phyloP scores from a whole-genome alignment of 1,284 basidiomycete species.

The Nidula niveotomentosa region DNA sequence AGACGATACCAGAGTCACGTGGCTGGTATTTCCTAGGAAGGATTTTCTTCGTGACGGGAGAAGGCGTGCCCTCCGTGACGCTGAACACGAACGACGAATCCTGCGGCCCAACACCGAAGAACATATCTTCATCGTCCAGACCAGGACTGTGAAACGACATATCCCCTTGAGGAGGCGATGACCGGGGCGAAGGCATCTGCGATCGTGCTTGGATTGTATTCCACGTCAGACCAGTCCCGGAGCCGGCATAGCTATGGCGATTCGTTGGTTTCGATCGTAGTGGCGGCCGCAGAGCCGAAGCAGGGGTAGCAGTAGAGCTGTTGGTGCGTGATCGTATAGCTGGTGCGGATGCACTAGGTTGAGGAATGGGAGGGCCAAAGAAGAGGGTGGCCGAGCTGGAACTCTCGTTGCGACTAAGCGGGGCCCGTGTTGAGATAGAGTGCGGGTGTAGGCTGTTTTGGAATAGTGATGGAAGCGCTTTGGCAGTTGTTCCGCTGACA shows the following conservation, averaged over 20 bases:
- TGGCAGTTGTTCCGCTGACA: conserved; percentile 27
- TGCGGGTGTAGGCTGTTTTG: conserved; percentile 13
- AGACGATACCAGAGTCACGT: conserved; percentile 63
- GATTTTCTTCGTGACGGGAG: conserved; percentile 47
- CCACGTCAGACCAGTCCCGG: conserved; percentile 37
- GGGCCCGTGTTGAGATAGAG: conserved; percentile 11
- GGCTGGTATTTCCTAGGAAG: conserved; percentile 67
- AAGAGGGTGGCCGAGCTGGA: conserved; percentile 64
- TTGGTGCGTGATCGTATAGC: conserved; percentile 28
- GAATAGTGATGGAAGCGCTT: conserved; percentile 16
- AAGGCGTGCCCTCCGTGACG: conserved; percentile 55
- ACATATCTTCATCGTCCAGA: conserved; percentile 51
- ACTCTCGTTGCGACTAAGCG: conserved; percentile 37
- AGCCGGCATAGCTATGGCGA: conserved; percentile 64
- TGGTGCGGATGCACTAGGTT: conserved; percentile 10
- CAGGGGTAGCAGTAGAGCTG: conserved; percentile 22
- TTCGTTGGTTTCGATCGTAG: conserved; percentile 31
- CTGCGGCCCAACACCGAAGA: conserved; percentile 44
- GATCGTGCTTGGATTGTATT: conserved; percentile 39
- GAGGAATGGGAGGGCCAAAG: conserved; percentile 65
- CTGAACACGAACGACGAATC: conserved; percentile 57
- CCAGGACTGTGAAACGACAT: conserved; percentile 9
- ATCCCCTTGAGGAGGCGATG: conserved; percentile 37
- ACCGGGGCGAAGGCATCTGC: conserved; percentile 42
- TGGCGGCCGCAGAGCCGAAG: conserved; percentile 15